phyloP scores from a whole-genome alignment of 2,329 filamentous ascomycete genomes.

The Reticulascus tulasneorum region DNA sequence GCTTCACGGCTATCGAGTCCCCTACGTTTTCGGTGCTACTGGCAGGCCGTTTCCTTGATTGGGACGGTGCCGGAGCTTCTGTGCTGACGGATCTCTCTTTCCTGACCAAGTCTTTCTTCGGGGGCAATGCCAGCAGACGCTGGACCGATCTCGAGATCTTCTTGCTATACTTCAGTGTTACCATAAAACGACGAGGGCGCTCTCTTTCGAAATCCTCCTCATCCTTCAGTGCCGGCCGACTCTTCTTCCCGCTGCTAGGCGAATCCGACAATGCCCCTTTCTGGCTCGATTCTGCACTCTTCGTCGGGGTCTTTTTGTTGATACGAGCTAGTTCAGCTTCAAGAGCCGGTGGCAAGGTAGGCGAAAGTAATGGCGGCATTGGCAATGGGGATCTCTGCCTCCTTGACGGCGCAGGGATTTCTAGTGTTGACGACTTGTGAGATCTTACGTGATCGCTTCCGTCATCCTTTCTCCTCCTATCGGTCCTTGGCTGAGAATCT shows the following conservation, averaged over 20 bases:
- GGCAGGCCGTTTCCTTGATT: slow-evolving; percentile 47
- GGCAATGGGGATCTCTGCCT: slow-evolving; percentile 32
- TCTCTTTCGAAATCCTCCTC: slow-evolving; percentile 20
- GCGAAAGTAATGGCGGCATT: slow-evolving; percentile 50
- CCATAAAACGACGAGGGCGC: slow-evolving; percentile 28
- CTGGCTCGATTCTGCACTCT: slow-evolving; percentile 15
- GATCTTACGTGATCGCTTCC: slow-evolving; percentile 10
- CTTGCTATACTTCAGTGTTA: slow-evolving; percentile 48
- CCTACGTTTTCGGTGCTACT: slow-evolving; percentile 29
- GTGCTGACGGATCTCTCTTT: slow-evolving; percentile 39
- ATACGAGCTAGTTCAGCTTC: slow-evolving; percentile 41
- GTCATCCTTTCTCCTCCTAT: slow-evolving; percentile 23
- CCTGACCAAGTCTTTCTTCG: slow-evolving; percentile 20
- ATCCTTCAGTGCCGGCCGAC: slow-evolving; percentile 18
- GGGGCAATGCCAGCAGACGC: slow-evolving; percentile 41
- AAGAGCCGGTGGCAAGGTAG: slow-evolving; percentile 49
- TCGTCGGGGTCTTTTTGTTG: slow-evolving; percentile 24
- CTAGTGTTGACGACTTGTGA: slow-evolving; percentile 13
- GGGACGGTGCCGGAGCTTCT: slow-evolving; percentile 29
- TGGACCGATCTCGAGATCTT: slow-evolving; percentile 38
- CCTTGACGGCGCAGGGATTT: slow-evolving; percentile 24
- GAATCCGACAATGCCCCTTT: slow-evolving; percentile 26
- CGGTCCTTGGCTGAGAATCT: slow-evolving; percentile 17
- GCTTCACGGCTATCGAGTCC: slow-evolving; percentile 35
- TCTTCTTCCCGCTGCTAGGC: slow-evolving; percentile 25